A percentile compares a stretch with the other conserved stretches of the same genome.
Evolutionary conservation across 129 eudicot genomes (phyloP).

Genomic region (Gnaphalium uliginosum): DNA sequence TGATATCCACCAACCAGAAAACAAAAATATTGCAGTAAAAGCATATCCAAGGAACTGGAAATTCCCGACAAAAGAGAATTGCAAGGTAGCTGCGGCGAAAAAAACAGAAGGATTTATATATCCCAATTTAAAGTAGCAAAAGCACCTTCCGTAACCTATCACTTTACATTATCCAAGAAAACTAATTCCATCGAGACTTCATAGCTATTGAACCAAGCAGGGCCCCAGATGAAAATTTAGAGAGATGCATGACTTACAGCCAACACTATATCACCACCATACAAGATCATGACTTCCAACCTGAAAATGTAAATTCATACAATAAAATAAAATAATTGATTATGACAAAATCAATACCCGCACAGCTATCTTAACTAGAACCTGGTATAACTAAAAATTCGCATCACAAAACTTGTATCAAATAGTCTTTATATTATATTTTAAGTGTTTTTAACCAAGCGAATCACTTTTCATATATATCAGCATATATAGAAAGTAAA

Average conservation of each 20-base stretch:
- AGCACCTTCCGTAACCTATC: slow-evolving; percentile 14
- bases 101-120: slow-evolving; percentile 16
- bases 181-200: slow-evolving; percentile 24
- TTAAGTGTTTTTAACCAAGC: background rate
- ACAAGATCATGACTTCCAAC: slow-evolving; percentile 6
- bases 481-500: background rate
- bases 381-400: background rate
- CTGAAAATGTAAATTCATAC: slow-evolving; percentile 14
- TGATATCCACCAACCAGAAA: background rate
- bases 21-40: background rate
- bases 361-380: background rate
- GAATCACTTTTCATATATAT: background rate
- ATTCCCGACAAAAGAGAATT: background rate
- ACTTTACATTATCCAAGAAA: slow-evolving; percentile 34
- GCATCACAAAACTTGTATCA: background rate
- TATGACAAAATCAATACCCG: background rate
- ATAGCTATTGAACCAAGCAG: slow-evolving; percentile 17
- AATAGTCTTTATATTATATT: background rate
- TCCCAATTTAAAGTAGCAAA: slow-evolving; percentile 19
- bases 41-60: slow-evolving; percentile 1
- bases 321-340: background rate
- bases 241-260: slow-evolving; percentile 4
- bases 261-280: slow-evolving; percentile 3
- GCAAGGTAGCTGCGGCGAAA: slow-evolving; percentile 14
- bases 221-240: background rate